Evolutionary conservation across 345 rosid species (phyloP), one percentile per base, ranked within the genome.

Genomic region (Salix exigua): DNA sequence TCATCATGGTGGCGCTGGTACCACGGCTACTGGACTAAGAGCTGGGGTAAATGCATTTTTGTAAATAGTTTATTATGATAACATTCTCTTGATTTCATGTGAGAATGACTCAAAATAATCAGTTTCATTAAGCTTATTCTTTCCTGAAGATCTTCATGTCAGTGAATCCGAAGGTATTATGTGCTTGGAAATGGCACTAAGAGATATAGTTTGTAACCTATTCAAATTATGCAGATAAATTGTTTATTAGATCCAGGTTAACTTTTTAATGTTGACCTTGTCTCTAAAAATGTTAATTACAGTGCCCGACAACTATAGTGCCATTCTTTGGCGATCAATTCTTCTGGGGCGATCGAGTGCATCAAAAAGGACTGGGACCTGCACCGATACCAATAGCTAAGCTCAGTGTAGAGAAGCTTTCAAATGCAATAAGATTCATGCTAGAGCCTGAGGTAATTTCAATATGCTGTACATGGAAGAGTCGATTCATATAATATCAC

Each of bases 1-100:
- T 82, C 99, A 96, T 84, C 99, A 96, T 55, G 99, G 98, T 12
- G 99, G 99, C 71, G 99, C 99, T 44, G 99, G 99, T 81, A 96
- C 99, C 42, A 93, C 99, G 6, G 99, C 99, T 53, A 88, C 97
- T 0, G 99, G 99, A 81, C 87, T 96, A 66, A 89, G 77, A 89
- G 94, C 99, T 46, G 99, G 99, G 91, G 99, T 93, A 93, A 80
- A 66, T 65, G 58, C 30, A 26, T 62, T 68, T 68, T 64, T 73
- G 64, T 8, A 23, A 18, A 44, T 61, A 28, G 38, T 66, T 67
- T 72, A 31, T 17, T 11, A 48, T 38, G 38, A 4, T 23, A 58
- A 58, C 23, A 11, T n/a, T 9, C 28, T 58, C 16, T 19, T 19
- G 58, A 50, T 26, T 79, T 71, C 37, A 21, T 53, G 35, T 38